Evolutionary conservation across 2,329 filamentous ascomycete species (phyloP), one percentile per base, ranked within the genome.

Genomic region (Pseudomassariella vexata): DNA sequence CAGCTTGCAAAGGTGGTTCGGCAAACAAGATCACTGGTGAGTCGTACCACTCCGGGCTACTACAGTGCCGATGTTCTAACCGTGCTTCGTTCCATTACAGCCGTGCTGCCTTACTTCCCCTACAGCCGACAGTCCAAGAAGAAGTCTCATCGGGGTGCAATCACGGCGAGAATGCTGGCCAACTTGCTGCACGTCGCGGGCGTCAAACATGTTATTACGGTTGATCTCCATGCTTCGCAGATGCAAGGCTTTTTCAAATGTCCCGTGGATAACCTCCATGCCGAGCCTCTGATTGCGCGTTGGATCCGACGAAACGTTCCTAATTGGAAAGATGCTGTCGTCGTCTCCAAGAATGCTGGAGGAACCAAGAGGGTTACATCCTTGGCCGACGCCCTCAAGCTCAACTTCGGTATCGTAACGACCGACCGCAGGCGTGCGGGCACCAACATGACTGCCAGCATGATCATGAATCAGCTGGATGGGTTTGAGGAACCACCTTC

Each of bases 201-300:
- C 33, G 88, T 98, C 45, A 88, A 94, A 63, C 92, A 98, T 67
- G 85, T 98, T 57, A 89, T 98, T 50, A 98, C 92, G 11, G 84
- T 98, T 53, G 92, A 98, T 55, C 74, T 98, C 19, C 92, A 98
- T 65, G 85, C 85, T 32, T 88, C 85, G n/a, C 92, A 96, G 66
- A 96, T 96, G 87, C 92, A 98, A 64, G 92, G 92, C 37, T 98
- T 98, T 66, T 98, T 98, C 73, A 85, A 85, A 53, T 95, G 90
- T 48, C 92, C 92, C 0, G 90, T 98, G 38, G 92, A 98, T 62
- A 96, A 98, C 54, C 79, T 98, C 32, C 87, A 95, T 49, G 92
- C 92, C 31, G 92, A 98, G 59, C 90, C 92, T 11, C 74, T 96
- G 42, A 87, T 98, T 50, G 88, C 90, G 33, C 84, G 87, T 48